Conservation (phyloP, 495 filamentous ascomycete genomes). For the Podospora sp. region DNA sequence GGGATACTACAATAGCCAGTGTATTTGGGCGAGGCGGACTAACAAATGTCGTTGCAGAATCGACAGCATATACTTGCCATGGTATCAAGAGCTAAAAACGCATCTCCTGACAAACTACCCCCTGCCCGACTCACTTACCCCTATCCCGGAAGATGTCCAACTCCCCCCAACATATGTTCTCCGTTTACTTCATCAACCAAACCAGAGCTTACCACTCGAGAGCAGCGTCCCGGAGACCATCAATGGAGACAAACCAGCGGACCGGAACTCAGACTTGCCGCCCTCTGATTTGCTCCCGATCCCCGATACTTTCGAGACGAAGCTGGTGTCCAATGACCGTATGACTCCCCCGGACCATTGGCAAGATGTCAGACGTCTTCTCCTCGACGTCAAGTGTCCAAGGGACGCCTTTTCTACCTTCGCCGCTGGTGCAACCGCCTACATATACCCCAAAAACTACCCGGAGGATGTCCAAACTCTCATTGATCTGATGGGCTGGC, state of each 20-base stretch:
- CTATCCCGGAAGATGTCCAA: slow-evolving; percentile 74
- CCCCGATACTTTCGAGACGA: slow-evolving; percentile 48
- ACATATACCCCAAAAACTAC: slow-evolving; percentile 86
- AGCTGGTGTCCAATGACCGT: slow-evolving; percentile 62
- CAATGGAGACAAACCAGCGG: background rate
- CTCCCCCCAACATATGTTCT: slow-evolving; percentile 83
- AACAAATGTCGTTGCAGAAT: slow-evolving; percentile 41
- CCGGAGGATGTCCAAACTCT: slow-evolving; percentile 73
- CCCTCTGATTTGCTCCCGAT: slow-evolving; percentile 57
- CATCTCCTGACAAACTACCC: slow-evolving; percentile 69
- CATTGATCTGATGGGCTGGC: slow-evolving; percentile 77
- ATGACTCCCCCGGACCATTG: slow-evolving; percentile 78
- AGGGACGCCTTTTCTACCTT: slow-evolving; percentile 35
- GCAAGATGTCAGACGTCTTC: slow-evolving; percentile 90
- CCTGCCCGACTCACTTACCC: slow-evolving; percentile 62
- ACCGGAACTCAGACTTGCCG: slow-evolving; percentile 28
- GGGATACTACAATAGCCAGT: slow-evolving; percentile 26
- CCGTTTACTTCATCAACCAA: slow-evolving; percentile 32
- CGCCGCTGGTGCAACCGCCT: slow-evolving; percentile 72
- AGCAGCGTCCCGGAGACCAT: background rate
- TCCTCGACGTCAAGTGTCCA: slow-evolving; percentile 48
- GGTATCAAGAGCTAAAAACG: slow-evolving; percentile 67
- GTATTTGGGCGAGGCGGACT: background rate
- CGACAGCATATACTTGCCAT: slow-evolving; percentile 80
- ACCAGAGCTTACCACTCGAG: background rate